These are phyloP conservation scores for Petrea volubilis DNA, from an alignment of 257 asterid species.

Conservation along the genomic window DNA sequence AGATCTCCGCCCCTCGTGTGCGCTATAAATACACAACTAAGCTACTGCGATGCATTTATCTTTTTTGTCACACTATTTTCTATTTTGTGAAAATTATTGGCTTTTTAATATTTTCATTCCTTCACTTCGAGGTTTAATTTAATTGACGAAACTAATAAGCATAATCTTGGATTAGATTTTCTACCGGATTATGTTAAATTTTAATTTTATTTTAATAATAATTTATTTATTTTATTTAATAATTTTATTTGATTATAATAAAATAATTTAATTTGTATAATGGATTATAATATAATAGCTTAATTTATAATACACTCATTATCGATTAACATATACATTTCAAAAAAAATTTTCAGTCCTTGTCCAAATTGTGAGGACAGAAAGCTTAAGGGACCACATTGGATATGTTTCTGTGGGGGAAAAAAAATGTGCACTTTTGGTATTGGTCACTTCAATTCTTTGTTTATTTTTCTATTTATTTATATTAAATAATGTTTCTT, in stretches of 20 bases:
- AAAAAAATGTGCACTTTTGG: background rate
- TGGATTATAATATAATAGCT: too few relatives aligned
- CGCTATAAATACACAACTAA: background rate
- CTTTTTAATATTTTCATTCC: too few relatives aligned
- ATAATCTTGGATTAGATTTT: too few relatives aligned
- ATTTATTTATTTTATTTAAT: too few relatives aligned
- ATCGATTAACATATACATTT: too few relatives aligned
- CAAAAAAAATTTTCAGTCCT: slow-evolving; percentile 8
- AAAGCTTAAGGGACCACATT: slow-evolving; percentile 18
- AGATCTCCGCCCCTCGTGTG: slow-evolving; percentile 22
- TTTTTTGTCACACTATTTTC: background rate
- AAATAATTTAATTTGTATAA: too few relatives aligned
- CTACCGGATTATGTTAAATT: too few relatives aligned
- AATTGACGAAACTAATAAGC: too few relatives aligned
- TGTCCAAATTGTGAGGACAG: slow-evolving; percentile 28
- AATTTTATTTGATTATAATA: too few relatives aligned
- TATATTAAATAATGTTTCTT: background rate
- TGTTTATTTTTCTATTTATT: background rate
- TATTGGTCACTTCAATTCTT: background rate
- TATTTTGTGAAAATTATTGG: background rate
- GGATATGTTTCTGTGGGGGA: slow-evolving; percentile 6
- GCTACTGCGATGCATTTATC: background rate
- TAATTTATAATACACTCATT: too few relatives aligned
- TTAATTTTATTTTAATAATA: too few relatives aligned
- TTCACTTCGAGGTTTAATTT: too few relatives aligned